Evolutionary conservation across 2,329 filamentous ascomycete species (phyloP).

Genomic region (Chaetomiaceae sp.): DNA sequence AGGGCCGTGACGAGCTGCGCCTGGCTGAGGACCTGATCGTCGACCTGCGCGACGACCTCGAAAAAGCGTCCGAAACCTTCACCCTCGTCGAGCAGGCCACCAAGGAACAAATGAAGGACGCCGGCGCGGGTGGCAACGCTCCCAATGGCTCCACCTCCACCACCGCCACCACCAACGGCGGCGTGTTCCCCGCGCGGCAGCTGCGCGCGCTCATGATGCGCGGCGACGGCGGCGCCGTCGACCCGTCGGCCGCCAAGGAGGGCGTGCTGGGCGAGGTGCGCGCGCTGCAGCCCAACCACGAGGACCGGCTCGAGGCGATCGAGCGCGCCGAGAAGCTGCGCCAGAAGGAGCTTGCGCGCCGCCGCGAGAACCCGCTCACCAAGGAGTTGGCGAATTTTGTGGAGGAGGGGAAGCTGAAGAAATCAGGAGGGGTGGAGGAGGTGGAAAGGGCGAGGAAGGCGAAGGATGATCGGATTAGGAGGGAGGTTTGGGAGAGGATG

Average conservation of each 20-base stretch:
- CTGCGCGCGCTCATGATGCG: conserved; percentile 52
- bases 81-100: conserved; percentile 94
- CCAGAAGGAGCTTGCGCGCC: conserved; percentile 77
- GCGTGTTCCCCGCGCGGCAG: conserved; percentile 33
- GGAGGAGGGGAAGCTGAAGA: conserved; percentile 85
- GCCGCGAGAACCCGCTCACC: conserved; percentile 69
- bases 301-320: conserved; percentile 87
- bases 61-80: conserved; percentile 91
- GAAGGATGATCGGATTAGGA: conserved; percentile 80
- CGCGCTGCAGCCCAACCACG: conserved; percentile 89
- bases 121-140: conserved; percentile 46
- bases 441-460: conserved; percentile 75
- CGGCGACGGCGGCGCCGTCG: conserved; percentile 40
- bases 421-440: conserved; percentile 92
- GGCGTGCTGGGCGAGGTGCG: conserved; percentile 88
- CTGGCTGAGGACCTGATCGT: conserved; percentile 93
- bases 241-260: conserved; percentile 81
- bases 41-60: conserved; percentile 88
- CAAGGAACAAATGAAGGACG: conserved; percentile 90
- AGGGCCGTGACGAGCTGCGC: conserved; percentile 88
- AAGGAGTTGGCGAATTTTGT: conserved; percentile 83
- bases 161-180: too few species aligned
- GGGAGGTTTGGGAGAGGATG: conserved; percentile 67
- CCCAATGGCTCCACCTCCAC: too few species aligned
- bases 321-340: conserved; percentile 91